Conservation (phyloP, 2,329 filamentous ascomycete genomes). For the Juglanconis oblonga region DNA sequence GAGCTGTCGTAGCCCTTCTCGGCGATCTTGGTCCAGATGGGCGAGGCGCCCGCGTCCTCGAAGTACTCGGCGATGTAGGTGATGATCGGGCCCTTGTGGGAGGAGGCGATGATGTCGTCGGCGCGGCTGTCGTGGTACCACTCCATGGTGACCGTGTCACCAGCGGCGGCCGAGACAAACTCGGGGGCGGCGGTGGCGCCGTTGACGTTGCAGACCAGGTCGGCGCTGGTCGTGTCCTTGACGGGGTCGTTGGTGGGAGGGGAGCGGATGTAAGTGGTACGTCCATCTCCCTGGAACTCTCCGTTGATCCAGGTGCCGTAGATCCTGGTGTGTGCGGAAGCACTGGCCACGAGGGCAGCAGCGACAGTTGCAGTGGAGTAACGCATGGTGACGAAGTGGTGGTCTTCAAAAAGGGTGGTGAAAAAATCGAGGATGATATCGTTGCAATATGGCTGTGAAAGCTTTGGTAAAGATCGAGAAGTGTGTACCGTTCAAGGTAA, state of each 20-base stretch:
- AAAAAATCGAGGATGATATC: not conserved
- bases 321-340: conserved; percentile 42
- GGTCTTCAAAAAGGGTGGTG: not conserved
- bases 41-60: conserved; percentile 51
- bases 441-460: not conserved
- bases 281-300: conserved; percentile 38
- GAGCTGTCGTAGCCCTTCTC: conserved; percentile 49
- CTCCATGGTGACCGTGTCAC: conserved; percentile 33
- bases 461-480: not conserved
- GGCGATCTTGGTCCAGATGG: conserved; percentile 59
- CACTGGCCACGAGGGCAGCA: conserved; percentile 35
- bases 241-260: conserved; percentile 41
- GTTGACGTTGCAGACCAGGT: conserved; percentile 43
- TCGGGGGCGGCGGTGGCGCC: conserved; percentile 33
- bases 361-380: conserved; percentile 28
- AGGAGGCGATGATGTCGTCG: conserved; percentile 32
- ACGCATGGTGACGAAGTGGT: conserved; percentile 29
- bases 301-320: conserved; percentile 46
- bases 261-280: conserved; percentile 38
- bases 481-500: not conserved
- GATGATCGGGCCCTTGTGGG: conserved; percentile 53
- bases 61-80: conserved; percentile 62
- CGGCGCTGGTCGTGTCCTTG: conserved; percentile 40
- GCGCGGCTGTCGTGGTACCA: conserved; percentile 40
- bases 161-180: conserved; percentile 35